A percentile compares a stretch with the other conserved stretches of the same genome.
phyloP scores from a whole-genome alignment of 164 flowering plant species.

The Annona cherimola region DNA sequence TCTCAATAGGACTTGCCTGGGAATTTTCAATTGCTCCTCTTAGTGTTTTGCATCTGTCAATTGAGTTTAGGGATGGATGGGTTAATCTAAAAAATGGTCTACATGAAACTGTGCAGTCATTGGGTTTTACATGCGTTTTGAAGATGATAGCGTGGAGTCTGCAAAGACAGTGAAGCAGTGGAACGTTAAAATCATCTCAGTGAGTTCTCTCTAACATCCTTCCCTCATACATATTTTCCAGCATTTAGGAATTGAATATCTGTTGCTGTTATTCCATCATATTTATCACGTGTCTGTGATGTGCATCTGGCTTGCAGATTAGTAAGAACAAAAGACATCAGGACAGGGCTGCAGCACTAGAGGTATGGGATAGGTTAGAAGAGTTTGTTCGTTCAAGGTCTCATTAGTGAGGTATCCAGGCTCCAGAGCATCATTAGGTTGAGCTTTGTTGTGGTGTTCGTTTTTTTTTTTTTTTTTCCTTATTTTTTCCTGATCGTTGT shows the following conservation, averaged over 20 bases:
- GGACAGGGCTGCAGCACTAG: slow-evolving; percentile 97
- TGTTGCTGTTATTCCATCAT: background rate
- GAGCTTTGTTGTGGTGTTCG: background rate
- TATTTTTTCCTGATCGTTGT: background rate
- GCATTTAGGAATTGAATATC: too few species aligned
- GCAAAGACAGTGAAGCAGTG: slow-evolving; percentile 97
- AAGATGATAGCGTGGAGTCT: slow-evolving; percentile 97
- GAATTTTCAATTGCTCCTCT: background rate
- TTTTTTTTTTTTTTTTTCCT: background rate
- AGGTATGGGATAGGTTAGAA: slow-evolving; percentile 95
- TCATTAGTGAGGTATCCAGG: slow-evolving; percentile 38
- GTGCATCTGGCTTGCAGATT: slow-evolving; percentile 42
- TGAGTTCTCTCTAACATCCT: slow-evolving; percentile 25
- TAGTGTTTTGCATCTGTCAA: background rate
- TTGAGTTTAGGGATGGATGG: background rate
- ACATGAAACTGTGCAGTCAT: slow-evolving; percentile 50
- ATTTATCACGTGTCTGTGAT: background rate
- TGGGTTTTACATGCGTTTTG: slow-evolving; percentile 95
- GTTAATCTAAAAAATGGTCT: background rate
- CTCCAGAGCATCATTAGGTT: background rate
- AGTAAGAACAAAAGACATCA: slow-evolving; percentile 98
- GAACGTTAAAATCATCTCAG: slow-evolving; percentile 99
- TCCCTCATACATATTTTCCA: background rate
- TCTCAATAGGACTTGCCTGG: background rate
- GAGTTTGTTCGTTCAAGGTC: slow-evolving; percentile 91